phyloP scores from a whole-genome alignment of 2,329 filamentous ascomycete genomes.

The Cladosporium sp. region DNA sequence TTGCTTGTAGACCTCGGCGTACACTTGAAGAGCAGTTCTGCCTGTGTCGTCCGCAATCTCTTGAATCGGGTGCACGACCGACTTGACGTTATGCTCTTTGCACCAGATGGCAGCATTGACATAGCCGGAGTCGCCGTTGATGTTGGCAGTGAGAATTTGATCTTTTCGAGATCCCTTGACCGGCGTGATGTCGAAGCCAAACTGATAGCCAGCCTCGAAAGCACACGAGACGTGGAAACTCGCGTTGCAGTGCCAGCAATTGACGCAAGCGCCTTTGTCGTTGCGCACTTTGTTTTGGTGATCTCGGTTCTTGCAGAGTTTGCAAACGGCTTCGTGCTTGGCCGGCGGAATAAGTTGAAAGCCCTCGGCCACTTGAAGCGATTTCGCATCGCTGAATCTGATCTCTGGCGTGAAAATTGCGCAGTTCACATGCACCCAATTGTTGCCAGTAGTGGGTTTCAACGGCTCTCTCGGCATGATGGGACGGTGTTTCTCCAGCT shows the following conservation, averaged over 20 bases:
- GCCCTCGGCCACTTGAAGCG: slow-evolving; percentile 82
- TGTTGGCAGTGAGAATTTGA: slow-evolving; percentile 70
- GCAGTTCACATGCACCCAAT: slow-evolving; percentile 96
- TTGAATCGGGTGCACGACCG: slow-evolving; percentile 71
- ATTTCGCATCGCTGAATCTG: slow-evolving; percentile 81
- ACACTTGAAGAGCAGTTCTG: slow-evolving; percentile 80
- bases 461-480: slow-evolving; percentile 81
- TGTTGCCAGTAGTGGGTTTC: slow-evolving; percentile 92
- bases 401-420: slow-evolving; percentile 90
- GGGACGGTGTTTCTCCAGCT: slow-evolving; percentile 80
- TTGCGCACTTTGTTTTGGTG: slow-evolving; percentile 25
- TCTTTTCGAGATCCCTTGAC: slow-evolving; percentile 87
- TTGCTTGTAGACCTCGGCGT: slow-evolving; percentile 87
- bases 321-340: slow-evolving; percentile 74
- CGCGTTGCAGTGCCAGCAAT: slow-evolving; percentile 70
- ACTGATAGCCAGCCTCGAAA: slow-evolving; percentile 71
- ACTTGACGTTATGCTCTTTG: slow-evolving; percentile 73
- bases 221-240: slow-evolving; percentile 88
- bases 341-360: slow-evolving; percentile 74
- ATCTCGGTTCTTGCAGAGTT: slow-evolving; percentile 69
- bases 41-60: slow-evolving; percentile 68
- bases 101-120: slow-evolving; percentile 89
- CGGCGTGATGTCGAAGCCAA: slow-evolving; percentile 87
- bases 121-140: slow-evolving; percentile 76
- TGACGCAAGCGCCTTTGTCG: slow-evolving; percentile 69